Evolutionary conservation across 129 eudicot genomes (phyloP).

Genomic region (Erigeron canadensis): DNA sequence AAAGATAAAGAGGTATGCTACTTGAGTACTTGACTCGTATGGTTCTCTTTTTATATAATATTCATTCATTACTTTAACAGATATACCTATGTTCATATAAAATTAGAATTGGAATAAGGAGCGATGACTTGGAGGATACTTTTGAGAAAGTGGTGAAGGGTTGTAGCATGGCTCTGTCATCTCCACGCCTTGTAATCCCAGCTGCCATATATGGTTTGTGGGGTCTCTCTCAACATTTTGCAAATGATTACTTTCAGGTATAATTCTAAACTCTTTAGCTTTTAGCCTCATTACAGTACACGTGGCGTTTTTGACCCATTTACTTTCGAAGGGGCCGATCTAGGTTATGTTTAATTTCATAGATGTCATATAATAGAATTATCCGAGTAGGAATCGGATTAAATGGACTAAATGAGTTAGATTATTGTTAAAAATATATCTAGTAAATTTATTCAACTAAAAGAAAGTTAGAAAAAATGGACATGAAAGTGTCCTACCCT

Average conservation of each 20-base stretch:
- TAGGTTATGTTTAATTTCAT: neutral
- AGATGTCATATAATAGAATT: neutral
- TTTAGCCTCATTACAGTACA: neutral
- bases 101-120: conserved; percentile 84
- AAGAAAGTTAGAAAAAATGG: too few relatives aligned
- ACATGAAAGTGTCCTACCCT: too few relatives aligned
- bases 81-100: neutral
- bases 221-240: conserved; percentile 77
- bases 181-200: conserved; percentile 91
- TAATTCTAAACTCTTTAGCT: neutral
- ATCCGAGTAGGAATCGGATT: neutral
- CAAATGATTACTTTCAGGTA: conserved; percentile 80
- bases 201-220: conserved; percentile 88
- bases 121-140: conserved; percentile 67
- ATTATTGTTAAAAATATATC: too few relatives aligned
- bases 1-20: conserved; percentile 57
- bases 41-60: neutral
- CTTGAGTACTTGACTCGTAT: neutral
- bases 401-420: neutral
- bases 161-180: conserved; percentile 80
- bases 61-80: neutral
- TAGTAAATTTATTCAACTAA: too few relatives aligned
- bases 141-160: conserved; percentile 73
- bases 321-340: neutral
- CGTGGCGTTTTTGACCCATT: neutral